Base-by-base conservation (phyloP, 2,329 filamentous ascomycete genomes). In the Sporothrix humicola region DNA sequence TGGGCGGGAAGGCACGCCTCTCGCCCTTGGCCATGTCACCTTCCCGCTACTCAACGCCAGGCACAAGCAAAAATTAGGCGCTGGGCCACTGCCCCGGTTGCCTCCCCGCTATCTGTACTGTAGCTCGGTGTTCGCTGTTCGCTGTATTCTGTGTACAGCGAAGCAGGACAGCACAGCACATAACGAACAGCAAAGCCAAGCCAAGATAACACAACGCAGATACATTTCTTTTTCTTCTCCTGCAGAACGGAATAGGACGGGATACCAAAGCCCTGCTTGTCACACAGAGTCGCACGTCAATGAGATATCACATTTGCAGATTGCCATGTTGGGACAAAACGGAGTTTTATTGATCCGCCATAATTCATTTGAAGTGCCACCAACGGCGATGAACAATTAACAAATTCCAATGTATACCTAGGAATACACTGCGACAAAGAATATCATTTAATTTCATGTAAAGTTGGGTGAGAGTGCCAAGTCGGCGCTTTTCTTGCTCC, bases 51-150 rank as follows among this genome's bases (percentile, higher is more conserved):
- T 2, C 20, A 56, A n/a, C 52, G 15, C 9, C 17, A 23, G 52
- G 52, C 10, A 23, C 20, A 12, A 56, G 9, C 4, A 56, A 56
- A 26, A 66, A n/a, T 48, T 15, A 48, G 61, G 61, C 61, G 61
- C 61, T 66, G 61, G 59, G 59, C 37, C 59, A 42, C 61, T 46
- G 42, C 61, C 3, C 12, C n/a, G 61, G 61, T 66, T 66, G 61
- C 61, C 61, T 46, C 58, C 61, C 42, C 42, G n/a, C 61, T 46
- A 44, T 66, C 23, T 9, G 20, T 52, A 52, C 48, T 52, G 48
- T 15, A 17, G n/a, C 48, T 52, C 15, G 48, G n/a, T 17, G 13
- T 52, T 17, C 48, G 48, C 5, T 5, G 48, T 50, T 15, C 48
- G 9, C 13, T 15, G 48, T 48, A 9, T 2, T 48, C 44, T 8